phyloP scores from a whole-genome alignment of 176 grass and related monocot species.

The Avena sativa region DNA sequence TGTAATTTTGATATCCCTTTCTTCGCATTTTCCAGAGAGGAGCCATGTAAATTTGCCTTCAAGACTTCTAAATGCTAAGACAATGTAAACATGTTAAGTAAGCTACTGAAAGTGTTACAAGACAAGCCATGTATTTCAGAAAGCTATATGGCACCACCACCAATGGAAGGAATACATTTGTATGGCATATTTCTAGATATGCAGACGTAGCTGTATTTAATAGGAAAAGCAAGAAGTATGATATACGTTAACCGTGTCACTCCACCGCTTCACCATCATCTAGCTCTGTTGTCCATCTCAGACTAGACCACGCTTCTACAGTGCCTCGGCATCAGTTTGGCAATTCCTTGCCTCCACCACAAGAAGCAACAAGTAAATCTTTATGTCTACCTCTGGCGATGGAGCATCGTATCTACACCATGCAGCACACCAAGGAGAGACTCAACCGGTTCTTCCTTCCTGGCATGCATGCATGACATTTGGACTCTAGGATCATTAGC shows the following conservation, averaged over 20 bases:
- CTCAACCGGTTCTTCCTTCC: background rate
- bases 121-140: background rate
- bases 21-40: conserved; percentile 37
- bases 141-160: background rate
- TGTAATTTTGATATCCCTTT: conserved; percentile 54
- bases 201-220: background rate
- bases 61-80: conserved; percentile 64
- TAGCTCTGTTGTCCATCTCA: background rate
- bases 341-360: background rate
- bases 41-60: conserved; percentile 39
- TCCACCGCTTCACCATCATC: background rate
- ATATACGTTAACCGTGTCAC: background rate
- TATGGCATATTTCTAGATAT: background rate
- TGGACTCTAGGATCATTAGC: background rate
- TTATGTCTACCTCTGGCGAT: background rate
- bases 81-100: conserved; percentile 35
- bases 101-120: background rate
- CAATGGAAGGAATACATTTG: background rate
- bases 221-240: background rate
- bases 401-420: background rate
- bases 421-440: background rate
- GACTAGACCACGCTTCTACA: background rate
- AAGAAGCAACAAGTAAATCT: background rate
- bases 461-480: background rate
- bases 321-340: background rate